Evolutionary conservation across 1,139 yeast genomes (phyloP), one percentile per base, ranked within the genome.

Genomic region (Pichia sp.): DNA sequence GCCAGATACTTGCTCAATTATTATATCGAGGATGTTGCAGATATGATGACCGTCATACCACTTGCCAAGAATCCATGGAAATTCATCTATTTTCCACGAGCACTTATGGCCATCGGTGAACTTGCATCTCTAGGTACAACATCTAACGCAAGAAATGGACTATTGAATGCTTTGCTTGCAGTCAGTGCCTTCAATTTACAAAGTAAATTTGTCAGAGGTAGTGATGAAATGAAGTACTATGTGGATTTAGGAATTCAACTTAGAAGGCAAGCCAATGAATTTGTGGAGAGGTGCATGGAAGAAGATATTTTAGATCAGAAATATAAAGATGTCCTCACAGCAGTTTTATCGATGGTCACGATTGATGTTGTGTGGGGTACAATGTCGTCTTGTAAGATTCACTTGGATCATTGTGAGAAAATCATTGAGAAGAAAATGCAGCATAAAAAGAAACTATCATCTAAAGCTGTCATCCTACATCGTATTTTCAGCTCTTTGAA

Each of bases 281-380:
- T 80, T 55, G 68, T 85, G 32, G 73, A 74, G 43, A 66, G 69
- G 38, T 80, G 93, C 50, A 67, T 77, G 33, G 61, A 69, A 34
- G 60, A 57, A 30, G 66, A 64, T 39, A 56, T 66, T 5, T 49
- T 59, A 18, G 63, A 66, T 31, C 93, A 83, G 49, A 80, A 82
- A 53, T 85, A 85, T 56, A 85, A 86, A 53, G 95, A 86, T 53
- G 84, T 85, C 6, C 60, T 86, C 25, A 82, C 87, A 34, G 93
- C 94, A 0, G 79, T 85, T 16, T 67, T 86, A 60, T 78, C 93
- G 3, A 84, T 86, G 94, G 84, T 80, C 34, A 77, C 88, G 17
- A 85, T 86, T 38, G 95, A 86, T 60, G 78, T 84, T 39, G 91
- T 84, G 8, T 82, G 94, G 84, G 95, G 96, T 2, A 80, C 93